Conservation (phyloP, 2,329 filamentous ascomycete genomes). For the Sarocladium brachiariae region DNA sequence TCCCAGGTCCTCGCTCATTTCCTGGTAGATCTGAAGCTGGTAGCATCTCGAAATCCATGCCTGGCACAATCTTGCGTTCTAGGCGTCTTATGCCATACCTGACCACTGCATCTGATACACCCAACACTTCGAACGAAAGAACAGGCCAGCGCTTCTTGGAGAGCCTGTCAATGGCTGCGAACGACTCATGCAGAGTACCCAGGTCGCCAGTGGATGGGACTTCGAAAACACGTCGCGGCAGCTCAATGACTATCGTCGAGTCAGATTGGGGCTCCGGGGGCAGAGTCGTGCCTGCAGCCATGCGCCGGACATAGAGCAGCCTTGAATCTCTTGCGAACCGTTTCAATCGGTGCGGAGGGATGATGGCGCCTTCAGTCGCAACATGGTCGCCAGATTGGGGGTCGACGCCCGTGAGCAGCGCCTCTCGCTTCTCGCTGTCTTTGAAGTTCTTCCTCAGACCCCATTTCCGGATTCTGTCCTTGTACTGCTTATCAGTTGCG, state of each 20-base stretch:
- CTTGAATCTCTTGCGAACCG: neutral
- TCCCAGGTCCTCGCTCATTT: neutral
- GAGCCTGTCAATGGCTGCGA: slow-evolving; percentile 1
- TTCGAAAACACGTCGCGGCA: neutral
- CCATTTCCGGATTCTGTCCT: slow-evolving; percentile 5
- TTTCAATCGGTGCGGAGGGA: neutral
- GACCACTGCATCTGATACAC: neutral
- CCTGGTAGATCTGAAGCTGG: neutral
- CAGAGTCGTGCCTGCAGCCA: neutral
- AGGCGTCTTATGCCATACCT: neutral
- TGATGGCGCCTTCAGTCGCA: neutral
- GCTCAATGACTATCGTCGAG: neutral
- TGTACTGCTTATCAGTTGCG: slow-evolving; percentile 7
- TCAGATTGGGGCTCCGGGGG: neutral
- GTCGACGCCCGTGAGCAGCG: neutral
- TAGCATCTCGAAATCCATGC: neutral
- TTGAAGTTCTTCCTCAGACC: slow-evolving; percentile 3
- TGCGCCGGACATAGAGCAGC: neutral
- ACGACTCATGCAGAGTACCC: neutral
- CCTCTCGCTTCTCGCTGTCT: slow-evolving; percentile 7
- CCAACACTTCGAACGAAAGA: neutral
- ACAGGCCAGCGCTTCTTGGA: neutral
- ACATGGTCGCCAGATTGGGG: neutral
- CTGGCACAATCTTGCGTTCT: neutral
- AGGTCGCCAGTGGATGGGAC: neutral